Percentiles rank a stretch among this genome's conserved stretches.
Evolutionary conservation across 2,329 filamentous ascomycete species (phyloP).

Genomic region (Domatiomyces globalis): DNA sequence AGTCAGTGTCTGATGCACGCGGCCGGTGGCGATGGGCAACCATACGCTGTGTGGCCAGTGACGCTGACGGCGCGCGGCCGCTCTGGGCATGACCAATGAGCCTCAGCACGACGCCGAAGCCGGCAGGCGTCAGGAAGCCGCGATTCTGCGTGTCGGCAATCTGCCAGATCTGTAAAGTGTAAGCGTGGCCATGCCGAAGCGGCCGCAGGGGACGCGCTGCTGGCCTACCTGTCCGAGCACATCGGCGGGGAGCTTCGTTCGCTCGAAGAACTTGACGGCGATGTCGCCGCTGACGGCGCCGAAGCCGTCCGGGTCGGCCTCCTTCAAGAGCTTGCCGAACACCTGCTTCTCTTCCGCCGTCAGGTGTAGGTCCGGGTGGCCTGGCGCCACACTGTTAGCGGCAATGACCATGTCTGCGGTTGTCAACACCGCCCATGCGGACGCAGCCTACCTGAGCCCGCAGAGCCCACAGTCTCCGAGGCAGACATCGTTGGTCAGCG

Average conservation of each 20-base stretch:
- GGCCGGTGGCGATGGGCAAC: too few relatives aligned
- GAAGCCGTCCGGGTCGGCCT: slow-evolving; percentile 80
- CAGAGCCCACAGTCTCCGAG: slow-evolving; percentile 14
- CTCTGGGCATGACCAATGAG: slow-evolving; percentile 93
- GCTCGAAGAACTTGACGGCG: slow-evolving; percentile 95
- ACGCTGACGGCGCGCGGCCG: slow-evolving; percentile 63
- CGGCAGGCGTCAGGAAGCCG: slow-evolving; percentile 78
- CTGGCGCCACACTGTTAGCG: slow-evolving; percentile 13
- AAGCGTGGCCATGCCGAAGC: slow-evolving; percentile 1
- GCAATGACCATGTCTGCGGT: slow-evolving; percentile 2
- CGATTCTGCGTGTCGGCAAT: slow-evolving; percentile 95
- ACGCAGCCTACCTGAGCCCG: slow-evolving; percentile 12
- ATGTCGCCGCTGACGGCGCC: slow-evolving; percentile 92
- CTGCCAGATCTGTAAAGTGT: slow-evolving; percentile 71
- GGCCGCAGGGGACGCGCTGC: neutral
- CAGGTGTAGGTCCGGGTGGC: slow-evolving; percentile 62
- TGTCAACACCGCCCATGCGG: slow-evolving; percentile 8
- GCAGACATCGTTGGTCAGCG: neutral
- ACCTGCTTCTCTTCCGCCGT: slow-evolving; percentile 83
- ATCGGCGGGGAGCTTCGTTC: slow-evolving; percentile 74
- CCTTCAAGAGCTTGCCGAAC: slow-evolving; percentile 83
- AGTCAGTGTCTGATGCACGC: slow-evolving; percentile 9
- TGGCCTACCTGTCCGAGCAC: slow-evolving; percentile 69
- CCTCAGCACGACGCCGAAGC: slow-evolving; percentile 83
- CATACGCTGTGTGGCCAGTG: slow-evolving; percentile 65